A percentile compares a stretch with the other conserved stretches of the same genome.
These are phyloP conservation scores for Pseudoperonospora humuli DNA, from an alignment of 352 stramenopile genomes.

Conservation along the genomic window DNA sequence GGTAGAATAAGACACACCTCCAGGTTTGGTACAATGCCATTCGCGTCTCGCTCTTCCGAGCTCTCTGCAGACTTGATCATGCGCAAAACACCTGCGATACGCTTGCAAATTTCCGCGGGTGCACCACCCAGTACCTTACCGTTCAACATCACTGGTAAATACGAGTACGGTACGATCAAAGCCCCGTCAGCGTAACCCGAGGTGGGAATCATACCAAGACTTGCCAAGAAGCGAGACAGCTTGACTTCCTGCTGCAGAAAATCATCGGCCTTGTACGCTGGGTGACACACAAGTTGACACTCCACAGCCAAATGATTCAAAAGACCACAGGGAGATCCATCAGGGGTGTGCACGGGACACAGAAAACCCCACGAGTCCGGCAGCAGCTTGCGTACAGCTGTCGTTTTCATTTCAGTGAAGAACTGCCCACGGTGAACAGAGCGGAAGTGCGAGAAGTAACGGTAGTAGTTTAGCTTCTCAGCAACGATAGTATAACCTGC, in stretches of 20 bases:
- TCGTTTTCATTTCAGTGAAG: slow-evolving; percentile 99
- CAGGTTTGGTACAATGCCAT: slow-evolving; percentile 69
- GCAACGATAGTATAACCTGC: slow-evolving; percentile 99
- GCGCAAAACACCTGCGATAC: slow-evolving; percentile 65
- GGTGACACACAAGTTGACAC: slow-evolving; percentile 78
- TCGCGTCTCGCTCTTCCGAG: slow-evolving; percentile 45
- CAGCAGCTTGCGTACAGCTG: slow-evolving; percentile 95
- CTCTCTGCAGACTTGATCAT: slow-evolving; percentile 56
- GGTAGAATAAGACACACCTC: slow-evolving; percentile 79
- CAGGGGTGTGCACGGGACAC: slow-evolving; percentile 98
- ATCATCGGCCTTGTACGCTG: slow-evolving; percentile 64
- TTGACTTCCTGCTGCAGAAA: slow-evolving; percentile 69
- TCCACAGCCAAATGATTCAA: slow-evolving; percentile 97
- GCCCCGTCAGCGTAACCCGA: slow-evolving; percentile 76
- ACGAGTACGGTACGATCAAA: slow-evolving; percentile 82
- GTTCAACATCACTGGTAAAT: slow-evolving; percentile 95
- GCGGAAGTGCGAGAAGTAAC: slow-evolving; percentile 98
- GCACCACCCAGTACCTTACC: slow-evolving; percentile 92
- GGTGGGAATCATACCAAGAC: slow-evolving; percentile 76
- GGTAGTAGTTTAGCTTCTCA: slow-evolving; percentile 98
- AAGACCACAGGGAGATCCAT: slow-evolving; percentile 98
- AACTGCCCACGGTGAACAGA: slow-evolving; percentile 98
- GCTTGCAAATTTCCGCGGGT: slow-evolving; percentile 76
- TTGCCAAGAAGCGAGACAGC: slow-evolving; percentile 64
- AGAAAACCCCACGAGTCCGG: slow-evolving; percentile 99